Percentiles rank a stretch among this genome's conserved stretches.
Evolutionary conservation across 2,329 filamentous ascomycete genomes (phyloP).

Genomic region (Penicillium hordei): DNA sequence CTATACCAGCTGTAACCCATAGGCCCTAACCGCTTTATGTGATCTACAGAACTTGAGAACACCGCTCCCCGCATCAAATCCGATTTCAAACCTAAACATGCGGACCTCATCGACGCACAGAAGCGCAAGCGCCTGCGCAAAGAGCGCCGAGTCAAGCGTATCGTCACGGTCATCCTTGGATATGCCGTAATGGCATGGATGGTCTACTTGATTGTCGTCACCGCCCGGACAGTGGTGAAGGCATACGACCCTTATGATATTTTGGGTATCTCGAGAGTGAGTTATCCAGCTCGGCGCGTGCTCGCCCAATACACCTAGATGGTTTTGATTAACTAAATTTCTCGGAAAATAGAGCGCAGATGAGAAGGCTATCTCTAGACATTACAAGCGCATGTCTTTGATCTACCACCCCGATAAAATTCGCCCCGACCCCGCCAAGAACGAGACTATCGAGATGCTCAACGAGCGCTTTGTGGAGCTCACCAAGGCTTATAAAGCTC

Average conservation of each 20-base stretch:
- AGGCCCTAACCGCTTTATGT: slow-evolving; percentile 2
- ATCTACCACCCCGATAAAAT: slow-evolving; percentile 93
- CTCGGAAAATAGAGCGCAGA: slow-evolving; percentile 61
- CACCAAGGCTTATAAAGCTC: slow-evolving; percentile 95
- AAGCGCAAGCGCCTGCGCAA: slow-evolving; percentile 85
- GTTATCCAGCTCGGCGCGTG: slow-evolving; percentile 22
- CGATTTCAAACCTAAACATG: slow-evolving; percentile 78
- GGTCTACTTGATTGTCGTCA: slow-evolving; percentile 84
- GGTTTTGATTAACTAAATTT: not conserved
- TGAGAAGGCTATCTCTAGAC: slow-evolving; percentile 88
- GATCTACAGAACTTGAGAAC: slow-evolving; percentile 63
- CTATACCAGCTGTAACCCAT: too few species aligned
- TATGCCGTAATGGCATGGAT: slow-evolving; percentile 86
- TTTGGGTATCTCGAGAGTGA: slow-evolving; percentile 76
- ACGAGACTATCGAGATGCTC: slow-evolving; percentile 80
- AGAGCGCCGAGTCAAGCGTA: slow-evolving; percentile 84
- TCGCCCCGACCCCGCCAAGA: slow-evolving; percentile 77
- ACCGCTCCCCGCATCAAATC: slow-evolving; percentile 80
- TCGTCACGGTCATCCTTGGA: slow-evolving; percentile 70
- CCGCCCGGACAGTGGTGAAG: slow-evolving; percentile 68
- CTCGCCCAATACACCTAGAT: not conserved
- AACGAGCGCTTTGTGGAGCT: slow-evolving; percentile 91
- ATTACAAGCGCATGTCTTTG: slow-evolving; percentile 82
- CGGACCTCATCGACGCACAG: slow-evolving; percentile 76
- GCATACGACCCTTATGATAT: slow-evolving; percentile 98